A percentile compares a stretch with the other conserved stretches of the same genome.
Evolutionary conservation across 768 basidiomycete species (phyloP).

Genomic region (Calocybe indica): DNA sequence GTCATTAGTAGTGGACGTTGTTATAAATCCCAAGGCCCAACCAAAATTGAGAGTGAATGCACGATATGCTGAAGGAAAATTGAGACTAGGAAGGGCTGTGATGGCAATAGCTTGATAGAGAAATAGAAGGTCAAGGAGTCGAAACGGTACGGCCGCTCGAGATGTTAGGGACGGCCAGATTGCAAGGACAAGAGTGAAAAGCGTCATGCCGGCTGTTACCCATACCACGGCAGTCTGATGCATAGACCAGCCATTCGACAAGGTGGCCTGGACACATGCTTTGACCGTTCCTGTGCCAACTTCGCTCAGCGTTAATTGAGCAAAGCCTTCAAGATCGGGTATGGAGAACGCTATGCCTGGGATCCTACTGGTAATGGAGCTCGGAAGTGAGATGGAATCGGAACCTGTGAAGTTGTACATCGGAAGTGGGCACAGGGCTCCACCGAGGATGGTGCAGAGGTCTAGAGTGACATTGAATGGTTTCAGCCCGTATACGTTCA

Average conservation of each 20-base stretch:
- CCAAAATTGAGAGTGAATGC: slow-evolving; percentile 83
- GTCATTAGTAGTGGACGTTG: slow-evolving; percentile 37
- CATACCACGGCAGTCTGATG: slow-evolving; percentile 73
- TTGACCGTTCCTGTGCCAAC: slow-evolving; percentile 65
- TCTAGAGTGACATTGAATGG: slow-evolving; percentile 82
- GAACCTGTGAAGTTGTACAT: slow-evolving; percentile 86
- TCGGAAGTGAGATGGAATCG: slow-evolving; percentile 60
- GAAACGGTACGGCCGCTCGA: slow-evolving; percentile 59
- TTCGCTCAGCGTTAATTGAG: slow-evolving; percentile 68
- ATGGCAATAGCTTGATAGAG: slow-evolving; percentile 83
- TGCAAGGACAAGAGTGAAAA: slow-evolving; percentile 61
- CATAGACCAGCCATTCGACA: slow-evolving; percentile 87
- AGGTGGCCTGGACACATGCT: slow-evolving; percentile 87
- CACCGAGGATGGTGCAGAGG: slow-evolving; percentile 72
- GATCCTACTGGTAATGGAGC: slow-evolving; percentile 49
- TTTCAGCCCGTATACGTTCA: slow-evolving; percentile 85
- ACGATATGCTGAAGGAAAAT: slow-evolving; percentile 82
- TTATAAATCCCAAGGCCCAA: slow-evolving; percentile 80
- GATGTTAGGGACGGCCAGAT: slow-evolving; percentile 54
- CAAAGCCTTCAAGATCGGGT: slow-evolving; percentile 89
- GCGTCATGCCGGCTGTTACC: slow-evolving; percentile 60
- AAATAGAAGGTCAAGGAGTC: slow-evolving; percentile 75
- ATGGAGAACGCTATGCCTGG: slow-evolving; percentile 80
- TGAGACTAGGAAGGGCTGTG: slow-evolving; percentile 74
- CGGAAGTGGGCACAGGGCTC: slow-evolving; percentile 78